Evolutionary conservation across 2,329 filamentous ascomycete species (phyloP).

Genomic region (Botryotinia convoluta): DNA sequence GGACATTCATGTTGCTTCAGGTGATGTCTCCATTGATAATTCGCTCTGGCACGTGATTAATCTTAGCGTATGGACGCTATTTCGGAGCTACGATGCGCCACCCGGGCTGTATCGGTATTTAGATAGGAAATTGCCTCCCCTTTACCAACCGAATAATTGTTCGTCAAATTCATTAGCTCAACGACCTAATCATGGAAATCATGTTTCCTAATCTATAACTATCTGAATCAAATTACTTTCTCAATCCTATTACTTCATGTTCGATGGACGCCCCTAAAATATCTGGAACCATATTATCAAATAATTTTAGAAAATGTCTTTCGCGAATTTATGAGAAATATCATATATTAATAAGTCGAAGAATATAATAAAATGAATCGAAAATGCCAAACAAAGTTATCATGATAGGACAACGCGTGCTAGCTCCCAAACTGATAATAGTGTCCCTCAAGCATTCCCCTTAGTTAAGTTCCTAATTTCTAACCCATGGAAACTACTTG

Average conservation of each 20-base stretch:
- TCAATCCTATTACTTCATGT: neutral
- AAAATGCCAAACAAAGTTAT: neutral
- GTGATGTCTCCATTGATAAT: neutral
- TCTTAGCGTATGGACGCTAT: neutral
- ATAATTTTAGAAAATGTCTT: neutral
- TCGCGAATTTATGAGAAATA: too few relatives aligned
- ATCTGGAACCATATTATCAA: neutral
- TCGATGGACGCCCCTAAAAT: neutral
- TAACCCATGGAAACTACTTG: too few relatives aligned
- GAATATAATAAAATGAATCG: neutral
- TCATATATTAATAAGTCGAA: neutral
- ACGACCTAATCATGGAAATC: neutral
- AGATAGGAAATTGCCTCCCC: neutral
- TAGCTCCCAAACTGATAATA: neutral
- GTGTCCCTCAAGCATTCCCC: neutral
- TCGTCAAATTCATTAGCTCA: neutral
- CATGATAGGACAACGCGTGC: neutral
- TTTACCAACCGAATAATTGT: neutral
- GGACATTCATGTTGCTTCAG: neutral
- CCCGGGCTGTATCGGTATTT: neutral
- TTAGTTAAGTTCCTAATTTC: neutral
- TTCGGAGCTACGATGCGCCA: neutral
- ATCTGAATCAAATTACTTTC: too few relatives aligned
- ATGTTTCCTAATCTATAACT: neutral
- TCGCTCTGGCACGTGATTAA: neutral